These are phyloP conservation scores for Apiotrichum akiyoshidainum DNA, from an alignment of 1,284 basidiomycete species.

Conservation along the genomic window DNA sequence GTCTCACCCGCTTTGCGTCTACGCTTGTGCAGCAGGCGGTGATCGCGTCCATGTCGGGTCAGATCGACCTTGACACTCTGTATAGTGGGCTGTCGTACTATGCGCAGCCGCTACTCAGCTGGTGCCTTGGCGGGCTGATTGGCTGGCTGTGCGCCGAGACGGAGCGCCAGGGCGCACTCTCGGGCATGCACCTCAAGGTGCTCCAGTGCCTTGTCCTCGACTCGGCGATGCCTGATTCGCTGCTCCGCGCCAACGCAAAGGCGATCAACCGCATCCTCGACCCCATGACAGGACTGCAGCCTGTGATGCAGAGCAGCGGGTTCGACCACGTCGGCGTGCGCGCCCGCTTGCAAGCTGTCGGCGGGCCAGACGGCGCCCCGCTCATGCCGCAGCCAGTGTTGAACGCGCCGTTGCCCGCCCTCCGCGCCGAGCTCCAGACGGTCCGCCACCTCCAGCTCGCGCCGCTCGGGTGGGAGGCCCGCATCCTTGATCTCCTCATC, in stretches of 20 bases:
- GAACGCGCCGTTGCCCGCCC: conserved; percentile 3
- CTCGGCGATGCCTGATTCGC: conserved; percentile 37
- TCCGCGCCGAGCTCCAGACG: conserved; percentile 22
- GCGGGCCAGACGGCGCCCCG: conserved; percentile 5
- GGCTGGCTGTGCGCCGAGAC: conserved; percentile 49
- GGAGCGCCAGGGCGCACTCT: conserved; percentile 40
- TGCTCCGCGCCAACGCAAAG: conserved; percentile 33
- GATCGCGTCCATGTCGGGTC: conserved; percentile 48
- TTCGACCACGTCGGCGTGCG: conserved; percentile 34
- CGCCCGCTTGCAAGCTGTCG: conserved; percentile 25
- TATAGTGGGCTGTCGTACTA: conserved; percentile 56
- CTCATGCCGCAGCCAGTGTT: conserved; percentile 3
- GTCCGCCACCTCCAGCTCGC: conserved; percentile 26
- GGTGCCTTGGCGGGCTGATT: conserved; percentile 54
- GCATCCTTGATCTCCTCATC: conserved; percentile 17
- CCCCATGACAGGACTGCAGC: conserved; percentile 28
- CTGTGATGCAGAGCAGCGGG: conserved; percentile 37
- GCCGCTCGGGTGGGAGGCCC: conserved; percentile 16
- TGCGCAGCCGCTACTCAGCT: conserved; percentile 55
- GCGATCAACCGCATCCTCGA: conserved; percentile 32
- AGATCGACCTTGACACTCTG: conserved; percentile 55
- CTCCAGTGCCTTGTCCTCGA: conserved; percentile 43
- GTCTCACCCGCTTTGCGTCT: conserved; percentile 51
- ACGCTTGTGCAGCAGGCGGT: conserved; percentile 55
- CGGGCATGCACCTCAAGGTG: conserved; percentile 45